A percentile compares a stretch with the other conserved stretches of the same genome.
These are phyloP conservation scores for Dendrothele bispora DNA, from an alignment of 768 basidiomycete species.

Conservation along the genomic window DNA sequence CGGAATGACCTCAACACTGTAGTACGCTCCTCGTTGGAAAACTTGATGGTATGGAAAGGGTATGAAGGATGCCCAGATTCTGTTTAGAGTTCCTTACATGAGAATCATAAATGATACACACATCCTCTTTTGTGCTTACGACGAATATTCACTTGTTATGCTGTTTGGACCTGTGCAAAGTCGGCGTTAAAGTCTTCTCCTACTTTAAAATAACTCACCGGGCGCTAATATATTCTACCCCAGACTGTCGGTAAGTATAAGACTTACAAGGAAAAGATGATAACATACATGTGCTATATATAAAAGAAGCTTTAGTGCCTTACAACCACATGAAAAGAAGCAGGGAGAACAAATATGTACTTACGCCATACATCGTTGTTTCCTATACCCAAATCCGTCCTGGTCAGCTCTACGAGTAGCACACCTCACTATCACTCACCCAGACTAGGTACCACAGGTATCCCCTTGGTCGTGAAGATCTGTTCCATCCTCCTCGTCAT, in stretches of 20 bases:
- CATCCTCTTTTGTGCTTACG: no score
- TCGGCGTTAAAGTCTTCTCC: background rate
- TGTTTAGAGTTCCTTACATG: conserved; percentile 22
- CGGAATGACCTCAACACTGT: conserved; percentile 75
- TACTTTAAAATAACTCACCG: conserved; percentile 37
- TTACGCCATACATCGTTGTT: conserved; percentile 93
- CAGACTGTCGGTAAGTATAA: background rate
- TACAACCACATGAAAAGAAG: no score
- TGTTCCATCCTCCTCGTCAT: conserved; percentile 71
- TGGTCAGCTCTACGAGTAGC: conserved; percentile 1
- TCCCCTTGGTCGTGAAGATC: conserved; percentile 66
- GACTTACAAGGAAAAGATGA: conserved; percentile 2
- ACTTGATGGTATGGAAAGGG: conserved; percentile 78
- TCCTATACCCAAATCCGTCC: conserved; percentile 41
- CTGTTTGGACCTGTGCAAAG: conserved; percentile 57
- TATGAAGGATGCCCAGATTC: conserved; percentile 82
- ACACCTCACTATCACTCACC: conserved; percentile 39
- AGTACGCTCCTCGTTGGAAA: conserved; percentile 89
- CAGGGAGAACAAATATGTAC: conserved; percentile 24
- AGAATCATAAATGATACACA: conserved; percentile 12
- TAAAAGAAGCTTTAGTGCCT: conserved; percentile 13
- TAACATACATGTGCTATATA: conserved; percentile 56
- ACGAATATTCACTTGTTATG: conserved; percentile 65
- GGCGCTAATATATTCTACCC: conserved; percentile 64
- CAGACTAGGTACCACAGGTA: conserved; percentile 80